These are phyloP conservation scores for Daldinia caldariorum DNA, from an alignment of 495 filamentous ascomycete species.

Conservation along the genomic window DNA sequence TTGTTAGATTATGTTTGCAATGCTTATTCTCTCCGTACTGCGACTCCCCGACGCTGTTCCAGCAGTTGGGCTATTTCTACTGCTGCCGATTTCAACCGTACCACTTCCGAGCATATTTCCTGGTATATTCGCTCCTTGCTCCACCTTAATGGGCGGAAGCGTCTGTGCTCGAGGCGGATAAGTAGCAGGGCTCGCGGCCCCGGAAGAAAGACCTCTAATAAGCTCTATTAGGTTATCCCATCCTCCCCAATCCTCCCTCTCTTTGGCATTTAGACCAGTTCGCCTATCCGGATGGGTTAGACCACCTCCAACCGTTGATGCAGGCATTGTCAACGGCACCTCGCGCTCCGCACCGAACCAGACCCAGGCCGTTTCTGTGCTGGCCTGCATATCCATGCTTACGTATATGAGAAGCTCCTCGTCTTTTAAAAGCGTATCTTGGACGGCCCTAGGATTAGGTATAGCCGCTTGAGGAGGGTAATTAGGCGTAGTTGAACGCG, in stretches of 20 bases:
- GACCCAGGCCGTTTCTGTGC: constrained; percentile 80
- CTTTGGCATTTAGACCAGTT: constrained; percentile 56
- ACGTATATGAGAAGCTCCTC: constrained; percentile 92
- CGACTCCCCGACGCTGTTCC: constrained; percentile 50
- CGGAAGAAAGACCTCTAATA: constrained; percentile 44
- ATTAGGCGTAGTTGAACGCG: constrained; percentile 39
- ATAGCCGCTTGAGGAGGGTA: constrained; percentile 41
- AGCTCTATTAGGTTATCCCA: constrained; percentile 60
- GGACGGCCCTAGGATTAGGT: constrained; percentile 43
- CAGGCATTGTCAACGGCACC: constrained; percentile 34
- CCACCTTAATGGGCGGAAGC: constrained; percentile 50
- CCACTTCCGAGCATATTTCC: constrained; percentile 47
- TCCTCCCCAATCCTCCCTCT: constrained; percentile 66
- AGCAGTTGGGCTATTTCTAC: constrained; percentile 51
- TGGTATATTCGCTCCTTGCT: constrained; percentile 45
- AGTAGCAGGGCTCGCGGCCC: constrained; percentile 35
- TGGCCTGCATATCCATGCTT: constrained; percentile 90
- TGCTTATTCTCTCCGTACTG: constrained; percentile 72
- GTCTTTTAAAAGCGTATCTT: constrained; percentile 71
- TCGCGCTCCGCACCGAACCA: constrained; percentile 77
- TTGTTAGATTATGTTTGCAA: constrained; percentile 78
- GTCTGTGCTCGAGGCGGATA: constrained; percentile 40
- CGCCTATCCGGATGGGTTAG: constrained; percentile 43
- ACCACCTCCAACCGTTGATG: constrained; percentile 35
- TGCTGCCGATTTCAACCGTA: constrained; percentile 50